Base-by-base conservation (phyloP, 2,329 filamentous ascomycete genomes). In the Penicillium fuscoglaucum region DNA sequence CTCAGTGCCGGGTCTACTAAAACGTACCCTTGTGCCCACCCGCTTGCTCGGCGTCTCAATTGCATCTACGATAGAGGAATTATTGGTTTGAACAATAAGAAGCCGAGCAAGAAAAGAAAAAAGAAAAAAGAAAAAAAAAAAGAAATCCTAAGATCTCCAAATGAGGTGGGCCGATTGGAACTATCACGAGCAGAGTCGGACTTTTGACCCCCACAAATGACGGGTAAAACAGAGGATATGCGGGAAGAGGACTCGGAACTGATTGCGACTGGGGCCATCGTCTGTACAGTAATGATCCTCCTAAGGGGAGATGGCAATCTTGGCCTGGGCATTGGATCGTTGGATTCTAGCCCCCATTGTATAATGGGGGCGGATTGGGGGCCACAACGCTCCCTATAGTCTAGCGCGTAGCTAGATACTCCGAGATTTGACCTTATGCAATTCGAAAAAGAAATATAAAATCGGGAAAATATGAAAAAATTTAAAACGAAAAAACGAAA, bases 151-250 rank as follows among this genome's bases (percentile, higher is more conserved):
- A 54, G 60, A 64, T 66, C 61, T 66, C 64, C 64, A 57, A 50
- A 40, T 45, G 39, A 39, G 37, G 64, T 66, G 61, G 57, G 65
- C 61, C 64, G 57, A 60, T 55, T 50, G 47, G 49, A 55, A 52
- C 48, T 59, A 59, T 56, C 53, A 52, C 52, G 46, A 61, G 58
- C 39, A 52, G 48, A 61, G 43, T 47, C 53, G 33, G 35, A 55
- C 51, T 64, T 65, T 65, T 45, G 57, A 60, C 56, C 65, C 61
- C 66, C 66, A 68, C 63, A 63, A 51, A 19, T 67, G 59, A 65
- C 65, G 59, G 61, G 60, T 60, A 62, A 54, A 52, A 54, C 50
- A 53, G 58, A 61, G 55, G 26, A 58, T 59, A 60, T 51, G 60
- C 46, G 37, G 50, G 56, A 52, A 58, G 53, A 29, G 46, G 57